Evolutionary conservation across 1,284 basidiomycete species (phyloP).

Genomic region (Microbotryomycetes sp.): DNA sequence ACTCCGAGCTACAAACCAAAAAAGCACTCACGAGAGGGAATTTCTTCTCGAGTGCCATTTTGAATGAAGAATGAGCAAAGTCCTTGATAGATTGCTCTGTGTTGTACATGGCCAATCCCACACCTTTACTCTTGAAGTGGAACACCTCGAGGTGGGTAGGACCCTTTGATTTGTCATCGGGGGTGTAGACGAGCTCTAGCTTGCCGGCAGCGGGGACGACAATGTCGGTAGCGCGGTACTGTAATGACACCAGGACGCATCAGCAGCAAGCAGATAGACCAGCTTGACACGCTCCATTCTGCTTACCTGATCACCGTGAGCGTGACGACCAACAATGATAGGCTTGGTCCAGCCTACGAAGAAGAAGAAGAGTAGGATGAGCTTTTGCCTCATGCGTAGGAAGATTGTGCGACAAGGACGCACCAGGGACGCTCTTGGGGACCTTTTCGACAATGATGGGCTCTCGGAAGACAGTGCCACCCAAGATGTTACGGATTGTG

Average conservation of each 20-base stretch:
- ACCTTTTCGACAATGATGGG: constrained; percentile 89
- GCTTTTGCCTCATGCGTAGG: background rate
- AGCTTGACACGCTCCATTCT: background rate
- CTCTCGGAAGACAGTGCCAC: constrained; percentile 97
- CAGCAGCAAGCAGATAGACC: constrained; percentile 12
- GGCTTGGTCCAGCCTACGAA: constrained; percentile 81
- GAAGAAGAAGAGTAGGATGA: constrained; percentile 4
- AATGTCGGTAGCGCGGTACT: constrained; percentile 87
- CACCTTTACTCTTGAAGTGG: constrained; percentile 81
- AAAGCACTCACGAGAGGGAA: constrained; percentile 58
- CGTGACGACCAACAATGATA: constrained; percentile 93
- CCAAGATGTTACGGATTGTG: constrained; percentile 64
- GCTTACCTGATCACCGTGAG: constrained; percentile 85
- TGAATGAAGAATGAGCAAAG: constrained; percentile 95
- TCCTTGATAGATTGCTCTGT: constrained; percentile 85
- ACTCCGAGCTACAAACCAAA: background rate
- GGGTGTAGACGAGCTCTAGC: constrained; percentile 79
- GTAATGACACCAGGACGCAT: constrained; percentile 4
- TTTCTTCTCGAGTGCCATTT: constrained; percentile 95
- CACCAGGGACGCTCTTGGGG: constrained; percentile 74
- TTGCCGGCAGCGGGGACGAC: constrained; percentile 81
- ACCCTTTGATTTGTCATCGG: constrained; percentile 55
- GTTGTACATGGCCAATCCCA: constrained; percentile 51
- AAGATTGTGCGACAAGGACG: background rate
- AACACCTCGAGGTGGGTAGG: constrained; percentile 56